phyloP scores from a whole-genome alignment of 164 flowering plant genomes.

The Berberis vulgaris region DNA sequence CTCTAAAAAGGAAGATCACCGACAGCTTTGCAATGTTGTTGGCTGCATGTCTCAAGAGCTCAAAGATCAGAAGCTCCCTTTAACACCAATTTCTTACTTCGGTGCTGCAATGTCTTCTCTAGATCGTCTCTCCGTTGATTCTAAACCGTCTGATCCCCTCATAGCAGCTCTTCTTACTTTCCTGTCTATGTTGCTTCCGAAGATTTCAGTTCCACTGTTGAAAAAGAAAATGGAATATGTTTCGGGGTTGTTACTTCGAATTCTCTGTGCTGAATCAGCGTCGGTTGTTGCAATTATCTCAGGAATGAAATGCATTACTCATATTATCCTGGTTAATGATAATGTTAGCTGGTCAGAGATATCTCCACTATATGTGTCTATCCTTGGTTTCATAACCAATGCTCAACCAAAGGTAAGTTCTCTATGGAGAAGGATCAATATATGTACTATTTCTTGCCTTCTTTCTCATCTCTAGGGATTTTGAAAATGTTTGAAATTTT shows the following conservation, averaged over 20 bases:
- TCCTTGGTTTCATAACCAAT: constrained; percentile 47
- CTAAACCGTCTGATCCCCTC: constrained; percentile 24
- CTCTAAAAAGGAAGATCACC: constrained; percentile 56
- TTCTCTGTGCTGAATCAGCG: constrained; percentile 18
- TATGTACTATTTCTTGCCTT: not conserved
- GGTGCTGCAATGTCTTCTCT: constrained; percentile 58
- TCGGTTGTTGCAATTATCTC: constrained; percentile 23
- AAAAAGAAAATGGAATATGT: constrained; percentile 33
- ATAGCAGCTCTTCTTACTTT: constrained; percentile 46
- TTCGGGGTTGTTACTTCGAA: constrained; percentile 25
- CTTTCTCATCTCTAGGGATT: not conserved
- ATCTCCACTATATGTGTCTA: constrained; percentile 30
- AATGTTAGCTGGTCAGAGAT: constrained; percentile 39
- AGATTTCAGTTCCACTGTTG: constrained; percentile 33
- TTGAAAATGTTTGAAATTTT: not conserved
- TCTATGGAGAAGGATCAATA: too few relatives aligned
- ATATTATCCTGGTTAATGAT: constrained; percentile 34
- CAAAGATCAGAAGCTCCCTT: constrained; percentile 52
- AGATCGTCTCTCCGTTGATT: constrained; percentile 29
- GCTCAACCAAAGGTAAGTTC: constrained; percentile 48
- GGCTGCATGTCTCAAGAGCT: constrained; percentile 79
- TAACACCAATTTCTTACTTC: constrained; percentile 56
- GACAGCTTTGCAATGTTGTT: constrained; percentile 58
- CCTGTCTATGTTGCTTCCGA: constrained; percentile 37
- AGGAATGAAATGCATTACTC: constrained; percentile 51